These are phyloP conservation scores for Skeletonema tropicum DNA, from an alignment of 108 stramenopile genomes.

Conservation along the genomic window DNA sequence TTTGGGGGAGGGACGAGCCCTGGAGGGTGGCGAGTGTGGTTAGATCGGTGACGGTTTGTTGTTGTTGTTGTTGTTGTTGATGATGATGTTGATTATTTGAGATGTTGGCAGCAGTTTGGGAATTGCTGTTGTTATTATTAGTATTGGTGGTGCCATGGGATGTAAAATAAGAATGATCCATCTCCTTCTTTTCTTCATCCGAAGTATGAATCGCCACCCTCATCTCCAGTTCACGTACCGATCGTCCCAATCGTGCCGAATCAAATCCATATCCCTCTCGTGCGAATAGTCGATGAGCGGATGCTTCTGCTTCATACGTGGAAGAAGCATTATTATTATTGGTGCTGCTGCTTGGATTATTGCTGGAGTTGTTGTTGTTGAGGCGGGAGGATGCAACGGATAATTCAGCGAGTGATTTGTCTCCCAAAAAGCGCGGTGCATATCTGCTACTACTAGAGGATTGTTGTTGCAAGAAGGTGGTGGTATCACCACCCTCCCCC, in stretches of 20 bases:
- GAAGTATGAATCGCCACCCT: not conserved
- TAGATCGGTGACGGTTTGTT: not conserved
- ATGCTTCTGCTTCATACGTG: conserved; percentile 37
- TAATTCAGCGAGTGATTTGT: conserved; percentile 23
- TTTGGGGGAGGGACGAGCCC: conserved; percentile 9
- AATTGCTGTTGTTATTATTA: too few relatives aligned
- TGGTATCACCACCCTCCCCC: not conserved
- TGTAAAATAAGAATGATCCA: not conserved
- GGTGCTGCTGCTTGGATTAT: too few relatives aligned
- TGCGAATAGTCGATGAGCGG: conserved; percentile 41
- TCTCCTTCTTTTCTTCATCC: conserved; percentile 22
- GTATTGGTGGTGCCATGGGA: too few relatives aligned
- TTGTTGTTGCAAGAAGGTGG: not conserved
- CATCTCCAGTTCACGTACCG: conserved; percentile 31
- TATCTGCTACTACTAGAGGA: too few relatives aligned
- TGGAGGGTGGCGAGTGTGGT: not conserved
- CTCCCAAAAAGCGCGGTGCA: not conserved
- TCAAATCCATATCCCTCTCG: conserved; percentile 43
- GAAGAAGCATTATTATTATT: too few relatives aligned
- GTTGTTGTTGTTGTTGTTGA: too few relatives aligned
- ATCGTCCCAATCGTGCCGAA: conserved; percentile 37
- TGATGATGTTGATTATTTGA: too few relatives aligned
- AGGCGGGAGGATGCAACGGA: conserved; percentile 19
- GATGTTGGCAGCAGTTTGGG: too few relatives aligned
- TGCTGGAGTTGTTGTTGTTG: not conserved